Evolutionary conservation across 2,329 filamentous ascomycete species (phyloP).

Genomic region (Ilyonectria sp.): DNA sequence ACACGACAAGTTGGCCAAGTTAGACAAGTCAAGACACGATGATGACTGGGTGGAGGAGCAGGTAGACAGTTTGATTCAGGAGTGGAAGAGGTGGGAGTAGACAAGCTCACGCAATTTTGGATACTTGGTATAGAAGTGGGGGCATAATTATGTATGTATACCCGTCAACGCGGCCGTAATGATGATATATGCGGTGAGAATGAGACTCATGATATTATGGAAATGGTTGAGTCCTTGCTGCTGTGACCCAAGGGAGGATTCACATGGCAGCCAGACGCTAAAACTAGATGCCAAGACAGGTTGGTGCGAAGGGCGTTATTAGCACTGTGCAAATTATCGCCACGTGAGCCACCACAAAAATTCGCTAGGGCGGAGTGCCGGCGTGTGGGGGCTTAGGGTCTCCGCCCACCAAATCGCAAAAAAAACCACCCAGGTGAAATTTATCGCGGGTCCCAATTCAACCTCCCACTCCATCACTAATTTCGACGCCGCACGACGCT

Average conservation of each 20-base stretch:
- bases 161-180: constrained; percentile 33
- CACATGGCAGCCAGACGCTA: not conserved
- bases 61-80: constrained; percentile 64
- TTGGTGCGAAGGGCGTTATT: not conserved
- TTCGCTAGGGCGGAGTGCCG: constrained; percentile 50
- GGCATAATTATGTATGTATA: constrained; percentile 40
- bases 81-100: constrained; percentile 73
- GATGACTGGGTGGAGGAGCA: constrained; percentile 59
- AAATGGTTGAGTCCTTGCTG: not conserved
- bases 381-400: constrained; percentile 55
- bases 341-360: constrained; percentile 35
- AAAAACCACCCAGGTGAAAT: constrained; percentile 56
- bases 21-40: constrained; percentile 56
- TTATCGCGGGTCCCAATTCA: constrained; percentile 52
- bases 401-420: constrained; percentile 58
- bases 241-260: not conserved
- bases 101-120: constrained; percentile 24
- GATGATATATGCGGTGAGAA: constrained; percentile 38
- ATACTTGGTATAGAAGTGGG: constrained; percentile 22
- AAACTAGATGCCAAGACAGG: not conserved
- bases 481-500: constrained; percentile 59
- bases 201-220: constrained; percentile 30
- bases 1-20: constrained; percentile 65
- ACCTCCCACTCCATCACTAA: constrained; percentile 54
- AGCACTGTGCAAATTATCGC: constrained; percentile 13